Evolutionary conservation across 345 rosid genomes (phyloP).

Genomic region (Passiflora organensis): DNA sequence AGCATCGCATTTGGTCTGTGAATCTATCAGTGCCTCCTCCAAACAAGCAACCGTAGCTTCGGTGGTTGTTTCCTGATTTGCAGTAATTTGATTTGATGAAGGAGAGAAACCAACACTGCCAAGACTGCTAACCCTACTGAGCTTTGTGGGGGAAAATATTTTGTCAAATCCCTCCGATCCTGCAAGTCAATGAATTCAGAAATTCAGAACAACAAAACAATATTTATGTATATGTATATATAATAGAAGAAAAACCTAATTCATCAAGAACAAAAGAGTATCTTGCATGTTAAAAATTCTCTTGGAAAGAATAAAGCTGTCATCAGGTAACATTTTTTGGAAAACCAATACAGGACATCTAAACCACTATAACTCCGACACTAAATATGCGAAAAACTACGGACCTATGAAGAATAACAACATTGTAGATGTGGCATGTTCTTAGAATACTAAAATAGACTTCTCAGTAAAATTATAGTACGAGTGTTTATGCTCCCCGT

Average conservation of each 20-base stretch:
- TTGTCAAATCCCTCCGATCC: conserved; percentile 83
- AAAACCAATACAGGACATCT: neutral
- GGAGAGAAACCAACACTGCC: conserved; percentile 33
- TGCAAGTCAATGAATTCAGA: conserved; percentile 27
- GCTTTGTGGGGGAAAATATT: conserved; percentile 55
- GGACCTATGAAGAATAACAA: too few relatives aligned
- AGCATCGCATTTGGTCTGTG: conserved; percentile 59
- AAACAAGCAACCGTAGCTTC: conserved; percentile 63
- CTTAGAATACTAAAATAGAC: too few relatives aligned
- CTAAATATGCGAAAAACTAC: too few relatives aligned
- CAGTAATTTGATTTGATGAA: conserved; percentile 24
- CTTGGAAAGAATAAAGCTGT: neutral
- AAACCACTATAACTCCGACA: too few relatives aligned
- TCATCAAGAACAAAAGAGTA: neutral
- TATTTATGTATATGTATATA: neutral
- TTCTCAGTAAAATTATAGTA: too few relatives aligned
- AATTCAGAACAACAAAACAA: neutral
- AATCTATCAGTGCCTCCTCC: conserved; percentile 62
- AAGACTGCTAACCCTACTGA: conserved; percentile 39
- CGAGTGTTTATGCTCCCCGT: too few relatives aligned
- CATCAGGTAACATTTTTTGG: neutral
- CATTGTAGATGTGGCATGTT: too few relatives aligned
- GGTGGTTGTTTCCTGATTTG: conserved; percentile 15
- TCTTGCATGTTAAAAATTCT: neutral
- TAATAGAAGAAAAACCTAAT: neutral